Evolutionary conservation across 179 eudicot genomes (phyloP).

Genomic region (Silene coronaria): DNA sequence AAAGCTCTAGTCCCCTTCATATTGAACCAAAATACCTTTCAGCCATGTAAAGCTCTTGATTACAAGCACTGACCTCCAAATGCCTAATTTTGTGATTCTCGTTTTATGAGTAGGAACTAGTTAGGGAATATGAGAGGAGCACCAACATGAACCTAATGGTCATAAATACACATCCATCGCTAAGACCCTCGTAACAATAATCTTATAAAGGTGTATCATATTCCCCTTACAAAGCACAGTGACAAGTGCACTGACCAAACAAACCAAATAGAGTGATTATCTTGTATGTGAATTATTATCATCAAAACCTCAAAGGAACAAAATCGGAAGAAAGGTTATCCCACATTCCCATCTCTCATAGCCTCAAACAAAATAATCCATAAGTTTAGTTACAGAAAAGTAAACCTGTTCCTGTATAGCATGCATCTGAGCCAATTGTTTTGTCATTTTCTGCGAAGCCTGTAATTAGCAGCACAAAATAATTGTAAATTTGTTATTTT

Average conservation of each 20-base stretch:
- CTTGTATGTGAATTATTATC: not conserved
- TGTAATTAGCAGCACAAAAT: constrained; percentile 28
- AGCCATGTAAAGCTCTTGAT: not conserved
- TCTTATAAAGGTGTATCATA: not conserved
- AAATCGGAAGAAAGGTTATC: not conserved
- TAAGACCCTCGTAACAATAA: not conserved
- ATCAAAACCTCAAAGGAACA: not conserved
- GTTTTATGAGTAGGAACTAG: not conserved
- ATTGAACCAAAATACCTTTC: not conserved
- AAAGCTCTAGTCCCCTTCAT: too few species aligned
- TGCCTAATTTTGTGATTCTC: not conserved
- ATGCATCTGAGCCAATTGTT: constrained; percentile 60
- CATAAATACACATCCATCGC: not conserved
- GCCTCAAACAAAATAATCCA: not conserved
- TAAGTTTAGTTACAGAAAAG: constrained; percentile 9
- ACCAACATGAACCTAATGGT: not conserved
- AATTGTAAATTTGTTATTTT: constrained; percentile 8
- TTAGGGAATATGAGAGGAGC: not conserved
- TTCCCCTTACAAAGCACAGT: not conserved
- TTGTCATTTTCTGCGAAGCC: constrained; percentile 77
- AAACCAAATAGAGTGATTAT: not conserved
- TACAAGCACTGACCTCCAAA: not conserved
- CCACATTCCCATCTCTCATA: not conserved
- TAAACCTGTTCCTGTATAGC: constrained; percentile 83
- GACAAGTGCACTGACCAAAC: not conserved